These are phyloP conservation scores for Cutaneotrichosporon mucoides DNA, from an alignment of 1,284 basidiomycete genomes.

Conservation along the genomic window DNA sequence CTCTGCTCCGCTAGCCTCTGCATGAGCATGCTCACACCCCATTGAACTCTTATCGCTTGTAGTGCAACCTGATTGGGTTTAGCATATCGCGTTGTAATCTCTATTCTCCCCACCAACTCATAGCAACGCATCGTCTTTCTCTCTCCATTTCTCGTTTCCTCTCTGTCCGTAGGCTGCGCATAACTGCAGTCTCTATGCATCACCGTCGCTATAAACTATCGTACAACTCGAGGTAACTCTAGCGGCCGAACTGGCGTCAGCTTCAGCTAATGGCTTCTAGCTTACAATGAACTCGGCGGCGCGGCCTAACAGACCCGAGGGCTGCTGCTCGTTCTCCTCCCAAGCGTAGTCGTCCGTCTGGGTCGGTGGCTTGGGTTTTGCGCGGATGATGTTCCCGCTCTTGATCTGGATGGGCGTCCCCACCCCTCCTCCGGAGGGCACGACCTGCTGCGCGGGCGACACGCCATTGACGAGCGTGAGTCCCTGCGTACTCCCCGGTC, in stretches of 20 bases:
- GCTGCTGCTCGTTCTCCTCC: constrained; percentile 33
- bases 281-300: constrained; percentile 24
- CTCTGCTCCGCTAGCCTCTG: neutral
- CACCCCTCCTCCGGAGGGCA: constrained; percentile 3
- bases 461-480: constrained; percentile 23
- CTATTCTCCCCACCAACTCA: neutral
- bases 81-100: neutral
- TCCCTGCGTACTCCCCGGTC: constrained; percentile 24
- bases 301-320: constrained; percentile 23
- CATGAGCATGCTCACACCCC: neutral
- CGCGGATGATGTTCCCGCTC: constrained; percentile 22
- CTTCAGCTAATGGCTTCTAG: neutral
- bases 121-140: neutral
- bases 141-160: too few species aligned
- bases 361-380: constrained; percentile 17
- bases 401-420: constrained; percentile 30
- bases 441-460: neutral
- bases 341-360: constrained; percentile 32
- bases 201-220: constrained; percentile 9
- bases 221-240: constrained; percentile 11
- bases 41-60: neutral
- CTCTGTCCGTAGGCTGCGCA: neutral
- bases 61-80: neutral
- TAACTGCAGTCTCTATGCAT: constrained; percentile 15
- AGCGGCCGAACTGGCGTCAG: constrained; percentile 23